Evolutionary conservation across 768 basidiomycete species (phyloP).

Genomic region (Collybia sordida): DNA sequence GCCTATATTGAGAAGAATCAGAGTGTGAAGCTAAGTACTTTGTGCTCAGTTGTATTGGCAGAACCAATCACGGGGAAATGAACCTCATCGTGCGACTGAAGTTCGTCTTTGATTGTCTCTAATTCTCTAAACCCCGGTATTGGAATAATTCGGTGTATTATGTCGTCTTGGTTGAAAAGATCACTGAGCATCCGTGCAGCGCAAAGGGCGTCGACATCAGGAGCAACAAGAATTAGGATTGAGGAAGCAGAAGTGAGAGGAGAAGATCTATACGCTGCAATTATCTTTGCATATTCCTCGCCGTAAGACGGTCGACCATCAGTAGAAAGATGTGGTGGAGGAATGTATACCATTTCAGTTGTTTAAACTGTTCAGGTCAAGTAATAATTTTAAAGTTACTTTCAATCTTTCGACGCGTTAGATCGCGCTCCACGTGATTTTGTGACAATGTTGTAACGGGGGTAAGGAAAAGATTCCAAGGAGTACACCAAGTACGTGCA

Average conservation of each 20-base stretch:
- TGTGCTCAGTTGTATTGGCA: no score
- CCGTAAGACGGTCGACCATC: slow-evolving; percentile 63
- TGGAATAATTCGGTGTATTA: slow-evolving; percentile 87
- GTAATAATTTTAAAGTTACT: not conserved
- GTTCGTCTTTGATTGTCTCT: slow-evolving; percentile 61
- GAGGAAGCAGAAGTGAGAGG: slow-evolving; percentile 80
- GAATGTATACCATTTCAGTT: slow-evolving; percentile 59
- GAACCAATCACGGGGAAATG: no score
- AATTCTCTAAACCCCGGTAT: slow-evolving; percentile 84
- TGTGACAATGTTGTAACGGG: no score
- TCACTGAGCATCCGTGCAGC: slow-evolving; percentile 88
- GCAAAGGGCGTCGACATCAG: slow-evolving; percentile 91
- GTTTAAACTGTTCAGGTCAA: no score
- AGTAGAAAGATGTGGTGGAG: slow-evolving; percentile 68
- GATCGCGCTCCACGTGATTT: not conserved
- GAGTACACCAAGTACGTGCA: no score
- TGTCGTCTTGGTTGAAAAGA: slow-evolving; percentile 90
- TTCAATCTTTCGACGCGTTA: not conserved
- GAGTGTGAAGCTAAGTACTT: slow-evolving; percentile 68
- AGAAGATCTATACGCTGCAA: slow-evolving; percentile 70
- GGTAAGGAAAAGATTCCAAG: no score
- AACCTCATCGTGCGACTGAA: slow-evolving; percentile 69
- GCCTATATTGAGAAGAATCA: slow-evolving; percentile 92
- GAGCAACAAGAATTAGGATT: slow-evolving; percentile 81
- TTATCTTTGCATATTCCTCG: slow-evolving; percentile 70